Conservation (phyloP, 305 asterid species). For the Petunia hybrid region DNA sequence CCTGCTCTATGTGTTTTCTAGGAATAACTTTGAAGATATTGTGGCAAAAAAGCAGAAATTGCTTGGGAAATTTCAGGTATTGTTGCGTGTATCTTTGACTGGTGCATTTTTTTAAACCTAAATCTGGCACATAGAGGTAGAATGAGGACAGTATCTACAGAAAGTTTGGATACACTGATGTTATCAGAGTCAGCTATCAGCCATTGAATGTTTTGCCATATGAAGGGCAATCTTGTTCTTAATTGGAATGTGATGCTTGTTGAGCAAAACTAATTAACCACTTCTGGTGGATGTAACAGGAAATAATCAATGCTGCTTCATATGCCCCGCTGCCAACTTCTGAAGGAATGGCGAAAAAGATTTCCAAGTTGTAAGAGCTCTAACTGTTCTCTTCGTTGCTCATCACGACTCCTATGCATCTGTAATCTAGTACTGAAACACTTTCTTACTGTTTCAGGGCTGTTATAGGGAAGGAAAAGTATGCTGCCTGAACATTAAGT, state of each 20-base stretch:
- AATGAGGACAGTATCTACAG: not conserved
- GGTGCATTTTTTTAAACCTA: not conserved
- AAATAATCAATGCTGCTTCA: constrained; percentile 35
- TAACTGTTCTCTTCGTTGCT: not conserved
- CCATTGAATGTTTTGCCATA: not conserved
- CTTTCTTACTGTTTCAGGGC: constrained; percentile 19
- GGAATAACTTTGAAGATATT: constrained; percentile 35
- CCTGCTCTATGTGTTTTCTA: constrained; percentile 1
- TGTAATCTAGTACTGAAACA: not conserved
- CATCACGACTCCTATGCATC: not conserved
- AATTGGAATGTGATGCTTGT: constrained; percentile 2
- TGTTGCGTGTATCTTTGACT: not conserved
- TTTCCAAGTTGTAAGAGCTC: constrained; percentile 28
- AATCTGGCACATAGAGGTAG: not conserved
- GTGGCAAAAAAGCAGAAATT: constrained; percentile 33
- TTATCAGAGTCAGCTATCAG: not conserved
- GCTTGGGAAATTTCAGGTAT: constrained; percentile 37
- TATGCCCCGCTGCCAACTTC: constrained; percentile 35
- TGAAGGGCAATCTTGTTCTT: not conserved
- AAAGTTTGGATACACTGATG: not conserved
- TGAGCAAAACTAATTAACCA: not conserved
- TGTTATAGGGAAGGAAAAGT: not conserved
- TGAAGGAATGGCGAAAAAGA: constrained; percentile 26
- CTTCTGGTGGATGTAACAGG: constrained; percentile 26
- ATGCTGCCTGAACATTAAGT: constrained; percentile 6